Evolutionary conservation across 139 green algal species (phyloP).

Genomic region (Tetraselmis striata): DNA sequence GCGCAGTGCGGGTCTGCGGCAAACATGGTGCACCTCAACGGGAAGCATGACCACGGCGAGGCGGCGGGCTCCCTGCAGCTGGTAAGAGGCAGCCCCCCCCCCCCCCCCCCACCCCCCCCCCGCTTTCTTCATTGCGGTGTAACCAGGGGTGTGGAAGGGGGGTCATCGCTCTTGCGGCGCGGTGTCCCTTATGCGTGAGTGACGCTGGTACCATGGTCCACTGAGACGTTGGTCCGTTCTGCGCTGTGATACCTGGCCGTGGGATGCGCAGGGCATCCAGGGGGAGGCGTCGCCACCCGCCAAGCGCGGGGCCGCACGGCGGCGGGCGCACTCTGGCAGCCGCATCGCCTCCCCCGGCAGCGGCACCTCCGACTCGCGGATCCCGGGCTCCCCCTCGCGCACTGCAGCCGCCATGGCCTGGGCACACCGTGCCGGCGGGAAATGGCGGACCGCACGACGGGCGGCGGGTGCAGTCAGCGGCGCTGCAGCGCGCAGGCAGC

Average conservation of each 20-base stretch:
- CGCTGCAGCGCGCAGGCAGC: neutral
- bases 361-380: neutral
- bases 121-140: too few species aligned
- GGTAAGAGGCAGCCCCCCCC: too few species aligned
- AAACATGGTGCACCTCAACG: neutral
- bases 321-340: neutral
- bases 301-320: neutral
- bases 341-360: neutral
- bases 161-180: too few species aligned
- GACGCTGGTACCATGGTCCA: neutral
- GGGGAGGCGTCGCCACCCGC: neutral
- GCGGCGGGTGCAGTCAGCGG: neutral
- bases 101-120: too few species aligned
- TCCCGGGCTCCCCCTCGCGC: neutral
- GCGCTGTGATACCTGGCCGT: too few species aligned
- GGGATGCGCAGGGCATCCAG: neutral
- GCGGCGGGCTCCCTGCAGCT: neutral
- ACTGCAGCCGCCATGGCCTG: too few species aligned
- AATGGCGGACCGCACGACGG: neutral
- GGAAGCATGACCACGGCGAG: neutral
- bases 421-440: neutral
- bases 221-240: too few species aligned
- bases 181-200: too few species aligned
- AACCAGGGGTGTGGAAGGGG: too few species aligned
- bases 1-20: neutral